A percentile compares a stretch with the other conserved stretches of the same genome.
phyloP scores from a whole-genome alignment of 192 early-diverging fungal genomes.

The Coemansia sp. region DNA sequence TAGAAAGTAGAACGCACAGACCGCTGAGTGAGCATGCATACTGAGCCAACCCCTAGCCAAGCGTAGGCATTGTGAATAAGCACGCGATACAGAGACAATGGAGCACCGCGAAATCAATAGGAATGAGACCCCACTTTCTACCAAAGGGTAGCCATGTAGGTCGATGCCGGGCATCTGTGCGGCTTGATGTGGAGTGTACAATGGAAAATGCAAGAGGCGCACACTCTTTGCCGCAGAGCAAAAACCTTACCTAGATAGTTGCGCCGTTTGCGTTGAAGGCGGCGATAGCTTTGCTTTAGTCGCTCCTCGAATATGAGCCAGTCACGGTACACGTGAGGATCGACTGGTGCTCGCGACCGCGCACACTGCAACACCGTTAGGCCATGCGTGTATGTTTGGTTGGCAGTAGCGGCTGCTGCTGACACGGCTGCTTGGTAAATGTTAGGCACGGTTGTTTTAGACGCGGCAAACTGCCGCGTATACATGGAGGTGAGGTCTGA shows the following conservation, averaged over 20 bases:
- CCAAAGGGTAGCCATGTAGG: neutral
- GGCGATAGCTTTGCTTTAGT: conserved; percentile 71
- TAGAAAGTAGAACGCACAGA: neutral
- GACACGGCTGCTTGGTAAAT: conserved; percentile 43
- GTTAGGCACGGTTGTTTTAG: conserved; percentile 33
- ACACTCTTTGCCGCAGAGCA: neutral
- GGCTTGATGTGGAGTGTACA: neutral
- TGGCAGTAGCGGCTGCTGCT: conserved; percentile 26
- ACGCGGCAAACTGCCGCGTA: conserved; percentile 49
- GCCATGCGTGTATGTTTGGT: conserved; percentile 48
- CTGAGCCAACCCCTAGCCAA: neutral
- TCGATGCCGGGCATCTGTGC: neutral
- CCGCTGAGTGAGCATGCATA: neutral
- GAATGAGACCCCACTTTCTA: neutral
- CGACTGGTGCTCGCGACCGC: conserved; percentile 38
- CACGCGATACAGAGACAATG: conserved; percentile 5
- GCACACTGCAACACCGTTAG: conserved; percentile 46
- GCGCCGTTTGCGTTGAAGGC: conserved; percentile 67
- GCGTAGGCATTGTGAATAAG: neutral
- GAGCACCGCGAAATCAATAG: neutral
- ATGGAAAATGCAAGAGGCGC: neutral
- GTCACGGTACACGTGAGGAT: conserved; percentile 67
- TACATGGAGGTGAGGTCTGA: conserved; percentile 55
- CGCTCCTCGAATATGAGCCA: conserved; percentile 82
- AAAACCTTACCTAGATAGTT: conserved; percentile 58